Percentiles rank a stretch among this genome's conserved stretches.
These are phyloP conservation scores for Colletotrichum sp. DNA, from an alignment of 2,329 filamentous ascomycete genomes.

Conservation along the genomic window DNA sequence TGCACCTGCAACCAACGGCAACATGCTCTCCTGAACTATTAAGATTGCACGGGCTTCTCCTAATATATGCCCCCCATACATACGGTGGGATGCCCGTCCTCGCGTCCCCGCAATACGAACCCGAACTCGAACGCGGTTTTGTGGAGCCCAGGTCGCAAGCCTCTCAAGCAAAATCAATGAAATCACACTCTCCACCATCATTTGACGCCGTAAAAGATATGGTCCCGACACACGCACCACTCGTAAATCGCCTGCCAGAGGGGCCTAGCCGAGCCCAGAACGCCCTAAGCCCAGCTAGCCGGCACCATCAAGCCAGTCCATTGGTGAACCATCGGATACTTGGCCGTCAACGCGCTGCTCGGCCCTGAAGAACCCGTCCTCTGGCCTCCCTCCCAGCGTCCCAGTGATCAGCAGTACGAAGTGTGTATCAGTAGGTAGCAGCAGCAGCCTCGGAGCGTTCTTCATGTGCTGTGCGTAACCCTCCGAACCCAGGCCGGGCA, in stretches of 20 bases:
- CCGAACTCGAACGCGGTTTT: conserved; percentile 1
- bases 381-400: neutral
- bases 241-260: neutral
- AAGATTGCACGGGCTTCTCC: neutral
- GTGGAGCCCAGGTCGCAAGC: neutral
- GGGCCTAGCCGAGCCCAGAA: neutral
- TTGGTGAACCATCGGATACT: neutral
- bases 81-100: neutral
- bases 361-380: neutral
- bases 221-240: neutral
- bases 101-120: conserved; percentile 1
- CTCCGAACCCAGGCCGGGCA: neutral
- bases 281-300: neutral
- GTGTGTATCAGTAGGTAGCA: neutral
- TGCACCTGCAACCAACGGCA: neutral
- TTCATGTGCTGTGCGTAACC: neutral
- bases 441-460: neutral
- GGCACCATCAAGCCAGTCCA: neutral
- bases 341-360: neutral
- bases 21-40: neutral
- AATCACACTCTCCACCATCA: neutral
- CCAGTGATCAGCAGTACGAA: neutral
- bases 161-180: neutral
- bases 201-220: neutral
- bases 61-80: neutral